A percentile compares a stretch with the other conserved stretches of the same genome.
These are phyloP conservation scores for Suhomyces pyralidae DNA, from an alignment of 805 yeast species.

Conservation along the genomic window DNA sequence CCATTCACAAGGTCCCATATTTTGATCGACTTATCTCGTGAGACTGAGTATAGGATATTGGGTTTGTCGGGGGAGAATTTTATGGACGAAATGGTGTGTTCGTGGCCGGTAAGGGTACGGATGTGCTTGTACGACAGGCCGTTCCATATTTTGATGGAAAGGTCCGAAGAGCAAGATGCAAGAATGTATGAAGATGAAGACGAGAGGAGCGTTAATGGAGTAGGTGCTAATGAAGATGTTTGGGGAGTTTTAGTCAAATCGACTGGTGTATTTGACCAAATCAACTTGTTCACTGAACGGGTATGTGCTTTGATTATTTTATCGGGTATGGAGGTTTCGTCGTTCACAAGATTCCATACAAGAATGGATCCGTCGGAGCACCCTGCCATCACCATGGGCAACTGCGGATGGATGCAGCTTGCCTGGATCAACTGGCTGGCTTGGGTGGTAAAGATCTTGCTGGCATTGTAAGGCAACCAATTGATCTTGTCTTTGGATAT, in stretches of 20 bases:
- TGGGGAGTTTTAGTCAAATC: conserved; percentile 21
- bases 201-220: neutral
- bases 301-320: conserved; percentile 72
- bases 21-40: conserved; percentile 60
- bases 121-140: conserved; percentile 48
- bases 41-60: conserved; percentile 52
- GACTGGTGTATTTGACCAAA: conserved; percentile 47
- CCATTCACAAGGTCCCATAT: conserved; percentile 71
- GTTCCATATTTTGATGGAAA: conserved; percentile 71
- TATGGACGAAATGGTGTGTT: conserved; percentile 73
- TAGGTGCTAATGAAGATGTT: conserved; percentile 9
- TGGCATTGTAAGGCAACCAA: conserved; percentile 61
- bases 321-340: conserved; percentile 59
- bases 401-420: conserved; percentile 69
- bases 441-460: conserved; percentile 51
- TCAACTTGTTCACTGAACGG: conserved; percentile 57
- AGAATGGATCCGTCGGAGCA: conserved; percentile 70
- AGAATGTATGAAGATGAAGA: conserved; percentile 23
- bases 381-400: conserved; percentile 63
- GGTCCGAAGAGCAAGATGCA: conserved; percentile 53
- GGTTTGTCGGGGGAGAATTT: conserved; percentile 49
- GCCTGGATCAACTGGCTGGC: conserved; percentile 54
- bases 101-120: conserved; percentile 77
- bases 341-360: conserved; percentile 61
- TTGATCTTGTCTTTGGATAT: conserved; percentile 32